Conservation (phyloP, 2,329 filamentous ascomycete species). For the Macrophomina tecta region DNA sequence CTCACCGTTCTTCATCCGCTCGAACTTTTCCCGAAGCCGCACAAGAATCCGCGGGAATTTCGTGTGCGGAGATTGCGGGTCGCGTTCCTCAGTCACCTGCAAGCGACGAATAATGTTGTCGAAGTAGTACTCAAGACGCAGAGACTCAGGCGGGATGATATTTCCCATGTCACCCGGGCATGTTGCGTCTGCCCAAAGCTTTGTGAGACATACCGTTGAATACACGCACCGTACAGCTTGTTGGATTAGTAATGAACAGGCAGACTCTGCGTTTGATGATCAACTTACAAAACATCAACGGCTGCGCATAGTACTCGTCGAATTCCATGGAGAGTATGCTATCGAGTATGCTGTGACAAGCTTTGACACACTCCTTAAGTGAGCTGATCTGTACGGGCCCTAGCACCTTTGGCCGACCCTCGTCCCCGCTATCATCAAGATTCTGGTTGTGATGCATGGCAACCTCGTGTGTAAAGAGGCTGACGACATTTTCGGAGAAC, state of each 20-base stretch:
- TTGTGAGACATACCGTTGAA: conserved; percentile 64
- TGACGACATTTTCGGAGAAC: conserved; percentile 55
- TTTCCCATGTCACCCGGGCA: conserved; percentile 57
- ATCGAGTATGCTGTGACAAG: conserved; percentile 55
- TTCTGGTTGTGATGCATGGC: conserved; percentile 54
- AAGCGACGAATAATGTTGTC: conserved; percentile 55
- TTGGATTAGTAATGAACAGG: conserved; percentile 5
- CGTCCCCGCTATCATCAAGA: conserved; percentile 42
- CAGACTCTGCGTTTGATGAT: conserved; percentile 30
- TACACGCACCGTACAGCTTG: conserved; percentile 61
- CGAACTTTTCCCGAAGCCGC: conserved; percentile 53
- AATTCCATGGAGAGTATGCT: conserved; percentile 57
- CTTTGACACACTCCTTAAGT: conserved; percentile 52
- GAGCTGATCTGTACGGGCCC: conserved; percentile 55
- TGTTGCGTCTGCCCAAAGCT: conserved; percentile 63
- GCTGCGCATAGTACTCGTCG: conserved; percentile 50
- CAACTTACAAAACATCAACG: conserved; percentile 52
- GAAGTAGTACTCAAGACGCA: conserved; percentile 55
- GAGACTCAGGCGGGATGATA: conserved; percentile 55
- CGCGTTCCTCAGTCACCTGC: conserved; percentile 48
- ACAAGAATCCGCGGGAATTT: conserved; percentile 56
- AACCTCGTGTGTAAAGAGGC: conserved; percentile 58
- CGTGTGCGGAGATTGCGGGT: conserved; percentile 51
- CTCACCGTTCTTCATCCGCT: conserved; percentile 51
- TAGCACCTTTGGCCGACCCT: conserved; percentile 45